Base-by-base conservation (phyloP, 2,329 filamentous ascomycete genomes). In the Rosellinia necatrix region DNA sequence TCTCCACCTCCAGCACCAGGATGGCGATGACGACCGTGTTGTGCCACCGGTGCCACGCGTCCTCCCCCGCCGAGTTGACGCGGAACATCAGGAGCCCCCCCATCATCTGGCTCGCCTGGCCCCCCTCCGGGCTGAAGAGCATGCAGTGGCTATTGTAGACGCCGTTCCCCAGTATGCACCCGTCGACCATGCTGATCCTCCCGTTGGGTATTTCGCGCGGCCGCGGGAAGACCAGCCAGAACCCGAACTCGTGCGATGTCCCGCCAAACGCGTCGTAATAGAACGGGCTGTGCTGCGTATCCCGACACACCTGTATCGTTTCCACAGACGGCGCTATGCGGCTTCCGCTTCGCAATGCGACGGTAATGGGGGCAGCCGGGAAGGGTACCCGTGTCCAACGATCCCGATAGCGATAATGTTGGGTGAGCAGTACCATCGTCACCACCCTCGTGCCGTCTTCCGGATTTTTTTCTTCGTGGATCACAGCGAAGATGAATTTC, bases 241-340 rank as follows among this genome's bases (percentile, higher is more conserved):
- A 55, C 30, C 52, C 46, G 32, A 55, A 55, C 15, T 25, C 44
- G 24, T 55, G 46, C 8, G 30, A 50, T 24, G 52, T 43, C 6
- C 52, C 52, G 4, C 52, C 52, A 19, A 55, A 55, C 3, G 52
- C 17, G 22, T 49, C 52, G 4, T 43, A 55, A 25, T 49, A 55
- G 7, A 55, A 55, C 10, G 52, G 24, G 8, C 24, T 24, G 19
- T 49, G 38, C n/a, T 55, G 52, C 32, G 32, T 25, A 25, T 55
- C 52, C 38, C 52, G 43, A 19, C 52, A 55, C 12, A 55, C 32
- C 12, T 55, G 44, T 55, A 55, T 44, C 32, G 44, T 50, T 40
- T 49, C 30, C 10, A 22, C 5, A 4, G 10, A 25, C 15, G 25
- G 37, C 10, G 4, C n/a, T 24, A 15, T 0, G 22, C 9, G 7